Evolutionary conservation across 2,329 filamentous ascomycete genomes (phyloP), one percentile per base, ranked within the genome.

Genomic region (Colletotrichum sojae): DNA sequence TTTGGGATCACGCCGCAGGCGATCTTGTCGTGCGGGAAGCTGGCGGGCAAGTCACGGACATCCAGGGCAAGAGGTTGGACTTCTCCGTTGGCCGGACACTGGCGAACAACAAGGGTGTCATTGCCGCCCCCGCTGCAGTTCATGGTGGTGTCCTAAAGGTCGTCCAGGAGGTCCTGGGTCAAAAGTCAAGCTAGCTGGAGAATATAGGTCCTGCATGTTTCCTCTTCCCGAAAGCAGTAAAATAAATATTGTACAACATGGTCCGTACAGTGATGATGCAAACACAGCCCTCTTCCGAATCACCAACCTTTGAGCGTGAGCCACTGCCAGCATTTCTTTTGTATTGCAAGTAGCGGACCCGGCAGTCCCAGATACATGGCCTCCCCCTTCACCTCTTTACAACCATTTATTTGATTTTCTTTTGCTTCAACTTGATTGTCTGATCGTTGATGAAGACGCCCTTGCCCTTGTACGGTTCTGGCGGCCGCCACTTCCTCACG

Each of bases 391-490:
- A 53, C 48, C 48, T 10, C 8, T 36, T 36, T 36, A 36, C 31
- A 8, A 25, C 45, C 73, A 53, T 77, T 84, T 90, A 96, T 87
- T 95, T 95, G 81, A 95, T 94, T 89, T 95, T 96, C 92, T 98
- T 99, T 77, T 94, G 92, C 91, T 99, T 99, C 82, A 99, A 82
- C 88, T 92, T 97, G 84, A 99, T 98, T 36, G 94, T 98, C 87
- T 99, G 94, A 72, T 95, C 94, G 78, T 98, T 97, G 76, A 99
- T 91, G 80, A 98, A 99, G 75, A 99, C 97, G 75, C 96, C 96
- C 90, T 99, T 98, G 74, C 96, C 96, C 89, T 99, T 99, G 83
- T 99, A 99, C 73, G 96, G 96, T 84, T 99, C 96, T 36, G 96
- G 96, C 73, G 88, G 89, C 78, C 96, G 91, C 95, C 95, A 98